These are phyloP conservation scores for Nosema bombycis DNA, from an alignment of 371 early-diverging fungal genomes.

Conservation along the genomic window DNA sequence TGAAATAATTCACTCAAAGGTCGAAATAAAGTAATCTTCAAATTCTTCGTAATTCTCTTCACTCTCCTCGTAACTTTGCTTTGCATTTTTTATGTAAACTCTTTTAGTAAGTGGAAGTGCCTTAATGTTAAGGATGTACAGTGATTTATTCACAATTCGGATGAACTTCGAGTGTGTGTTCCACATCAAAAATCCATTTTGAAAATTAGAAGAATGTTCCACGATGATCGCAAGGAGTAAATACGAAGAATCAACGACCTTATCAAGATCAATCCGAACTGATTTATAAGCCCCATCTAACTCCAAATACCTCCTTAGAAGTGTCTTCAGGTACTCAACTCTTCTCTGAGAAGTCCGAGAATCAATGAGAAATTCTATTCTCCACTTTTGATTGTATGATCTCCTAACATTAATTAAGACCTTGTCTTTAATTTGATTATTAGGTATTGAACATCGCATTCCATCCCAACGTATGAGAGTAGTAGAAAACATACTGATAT, in stretches of 20 bases:
- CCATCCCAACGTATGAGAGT: constrained; percentile 63
- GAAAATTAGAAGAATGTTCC: constrained; percentile 63
- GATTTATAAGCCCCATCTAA: constrained; percentile 43
- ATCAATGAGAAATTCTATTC: constrained; percentile 45
- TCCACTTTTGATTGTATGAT: constrained; percentile 57
- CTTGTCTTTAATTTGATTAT: constrained; percentile 52
- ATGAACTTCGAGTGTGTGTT: constrained; percentile 63
- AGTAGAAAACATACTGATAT: constrained; percentile 62
- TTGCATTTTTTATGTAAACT: not conserved
- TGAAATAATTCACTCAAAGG: too few species aligned
- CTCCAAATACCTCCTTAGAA: constrained; percentile 48
- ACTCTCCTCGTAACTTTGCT: not conserved
- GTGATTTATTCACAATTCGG: constrained; percentile 20
- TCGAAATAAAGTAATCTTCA: too few species aligned
- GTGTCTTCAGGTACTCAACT: constrained; percentile 25
- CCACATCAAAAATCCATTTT: constrained; percentile 65
- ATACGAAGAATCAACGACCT: constrained; percentile 45
- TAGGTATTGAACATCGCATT: constrained; percentile 56
- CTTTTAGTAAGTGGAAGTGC: constrained; percentile 13
- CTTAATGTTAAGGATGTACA: constrained; percentile 23
- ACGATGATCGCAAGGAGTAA: constrained; percentile 50
- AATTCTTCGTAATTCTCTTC: not conserved
- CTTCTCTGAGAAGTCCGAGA: constrained; percentile 19
- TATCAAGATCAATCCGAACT: constrained; percentile 16
- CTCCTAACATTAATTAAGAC: constrained; percentile 60